Evolutionary conservation across 208 protist species (phyloP), one percentile per base, ranked within the genome.

Genomic region (Wallacemonas sp.): DNA sequence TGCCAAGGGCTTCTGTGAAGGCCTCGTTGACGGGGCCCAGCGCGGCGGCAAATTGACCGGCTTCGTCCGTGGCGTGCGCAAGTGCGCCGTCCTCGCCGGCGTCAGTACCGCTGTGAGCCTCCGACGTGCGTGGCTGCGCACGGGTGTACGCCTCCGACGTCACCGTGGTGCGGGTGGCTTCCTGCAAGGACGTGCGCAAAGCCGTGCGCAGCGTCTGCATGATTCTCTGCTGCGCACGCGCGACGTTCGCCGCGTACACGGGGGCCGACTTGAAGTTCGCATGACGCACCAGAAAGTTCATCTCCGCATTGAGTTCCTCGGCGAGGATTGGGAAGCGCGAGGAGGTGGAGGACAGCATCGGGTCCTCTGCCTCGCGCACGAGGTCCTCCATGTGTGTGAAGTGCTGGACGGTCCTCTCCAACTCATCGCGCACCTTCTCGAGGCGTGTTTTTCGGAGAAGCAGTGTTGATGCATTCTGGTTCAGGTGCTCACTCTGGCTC

Each of bases 371-470:
- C 58, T 95, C 90, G 15, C 73, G 71, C 52, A 63, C 78, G 10
- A 95, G 67, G 55, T 85, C 76, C 8, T 93, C 86, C 48, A 95
- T 86, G 63, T 84, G 82, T 19, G 81, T 82, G 58, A 92, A 93
- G 74, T 95, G 85, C 17, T 67, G 63, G 26, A 92, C 71, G 58
- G 81, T 88, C 37, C 79, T 71, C 55, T 89, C 77, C 42, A 95
- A 64, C 53, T 87, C 74, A 27, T 88, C 82, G 19, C 76, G 83
- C 26, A 95, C 82, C 44, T 76, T 76, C 73, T 92, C 89, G 48
- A 92, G 75, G 50, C 83, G 82, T 9, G 78, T 73, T 61, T 89
- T 89, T 17, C 83, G 83, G 48, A 87, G 71, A 71, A 92, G 81
- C 41, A 92, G 73, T 12, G 74, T 78, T 2, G 85, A 91, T 24